A percentile compares a stretch with the other conserved stretches of the same genome.
Conservation (phyloP, 495 filamentous ascomycete genomes). For the Tuber microsphaerosporum region DNA sequence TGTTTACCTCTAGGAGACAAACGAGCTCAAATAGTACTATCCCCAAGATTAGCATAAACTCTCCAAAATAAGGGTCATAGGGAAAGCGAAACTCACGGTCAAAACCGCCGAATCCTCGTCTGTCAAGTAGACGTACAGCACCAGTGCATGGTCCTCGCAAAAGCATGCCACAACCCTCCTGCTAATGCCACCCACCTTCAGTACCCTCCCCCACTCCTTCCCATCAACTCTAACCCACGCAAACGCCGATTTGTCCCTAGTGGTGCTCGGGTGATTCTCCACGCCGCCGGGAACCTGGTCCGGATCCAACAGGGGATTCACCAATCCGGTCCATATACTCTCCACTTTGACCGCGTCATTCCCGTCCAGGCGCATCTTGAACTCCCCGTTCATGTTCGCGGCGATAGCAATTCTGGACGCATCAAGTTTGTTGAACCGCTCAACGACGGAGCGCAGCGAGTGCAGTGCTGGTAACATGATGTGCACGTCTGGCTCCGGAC, state of each 20-base stretch:
- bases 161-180: conserved; percentile 87
- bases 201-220: conserved; percentile 78
- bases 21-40: conserved; percentile 59
- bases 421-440: conserved; percentile 78
- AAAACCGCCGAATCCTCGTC: conserved; percentile 63
- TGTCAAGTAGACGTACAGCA: conserved; percentile 86
- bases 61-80: background rate
- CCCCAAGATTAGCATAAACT: conserved; percentile 7
- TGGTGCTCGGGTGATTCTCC: conserved; percentile 67
- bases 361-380: conserved; percentile 59
- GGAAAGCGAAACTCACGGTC: conserved; percentile 53
- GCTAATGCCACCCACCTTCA: conserved; percentile 81
- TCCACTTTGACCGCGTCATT: conserved; percentile 77
- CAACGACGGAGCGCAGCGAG: conserved; percentile 82
- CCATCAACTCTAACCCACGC: conserved; percentile 83
- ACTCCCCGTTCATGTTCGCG: conserved; percentile 85
- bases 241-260: conserved; percentile 60
- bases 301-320: conserved; percentile 77
- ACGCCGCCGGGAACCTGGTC: conserved; percentile 56
- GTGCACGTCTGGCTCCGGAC: conserved; percentile 87
- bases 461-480: conserved; percentile 76
- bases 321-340: conserved; percentile 70
- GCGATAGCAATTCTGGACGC: conserved; percentile 66
- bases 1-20: conserved; percentile 8
- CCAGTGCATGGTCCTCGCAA: conserved; percentile 68